Percentiles rank a stretch among this genome's conserved stretches.
These are phyloP conservation scores for Candida corydali DNA, from an alignment of 805 yeast species.

Conservation along the genomic window DNA sequence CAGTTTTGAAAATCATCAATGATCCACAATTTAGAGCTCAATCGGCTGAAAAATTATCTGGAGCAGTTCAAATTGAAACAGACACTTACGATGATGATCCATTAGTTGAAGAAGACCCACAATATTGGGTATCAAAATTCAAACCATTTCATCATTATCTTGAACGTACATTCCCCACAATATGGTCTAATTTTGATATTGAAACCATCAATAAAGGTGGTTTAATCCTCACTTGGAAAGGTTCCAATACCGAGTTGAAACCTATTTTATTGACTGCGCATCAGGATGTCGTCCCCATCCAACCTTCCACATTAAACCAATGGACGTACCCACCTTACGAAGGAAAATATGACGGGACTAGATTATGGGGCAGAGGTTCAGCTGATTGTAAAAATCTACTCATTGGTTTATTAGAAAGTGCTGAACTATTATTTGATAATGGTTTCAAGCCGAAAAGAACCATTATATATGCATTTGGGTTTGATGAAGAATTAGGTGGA, in stretches of 20 bases:
- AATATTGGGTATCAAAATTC: conserved; percentile 38
- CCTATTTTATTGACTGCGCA: conserved; percentile 74
- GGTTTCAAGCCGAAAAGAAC: conserved; percentile 62
- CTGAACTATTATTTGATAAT: conserved; percentile 49
- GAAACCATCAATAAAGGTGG: conserved; percentile 60
- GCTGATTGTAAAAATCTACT: conserved; percentile 71
- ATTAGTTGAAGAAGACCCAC: conserved; percentile 46
- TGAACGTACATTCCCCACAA: conserved; percentile 49
- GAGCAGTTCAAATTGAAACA: conserved; percentile 63
- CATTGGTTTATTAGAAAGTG: conserved; percentile 61
- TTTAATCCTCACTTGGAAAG: conserved; percentile 60
- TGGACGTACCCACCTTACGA: conserved; percentile 69
- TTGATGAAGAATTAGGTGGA: conserved; percentile 77
- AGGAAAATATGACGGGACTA: conserved; percentile 58
- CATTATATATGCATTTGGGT: conserved; percentile 63
- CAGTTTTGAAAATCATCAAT: conserved; percentile 22
- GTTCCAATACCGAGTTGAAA: conserved; percentile 52
- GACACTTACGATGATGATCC: conserved; percentile 51
- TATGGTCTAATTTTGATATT: conserved; percentile 44
- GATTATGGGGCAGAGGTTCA: conserved; percentile 74
- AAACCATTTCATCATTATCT: conserved; percentile 49
- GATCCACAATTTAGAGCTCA: conserved; percentile 20
- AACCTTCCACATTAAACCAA: conserved; percentile 45
- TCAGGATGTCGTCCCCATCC: conserved; percentile 79
- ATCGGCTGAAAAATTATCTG: conserved; percentile 44